phyloP scores from a whole-genome alignment of 2,329 filamentous ascomycete species.

The Fusarium buxicola region DNA sequence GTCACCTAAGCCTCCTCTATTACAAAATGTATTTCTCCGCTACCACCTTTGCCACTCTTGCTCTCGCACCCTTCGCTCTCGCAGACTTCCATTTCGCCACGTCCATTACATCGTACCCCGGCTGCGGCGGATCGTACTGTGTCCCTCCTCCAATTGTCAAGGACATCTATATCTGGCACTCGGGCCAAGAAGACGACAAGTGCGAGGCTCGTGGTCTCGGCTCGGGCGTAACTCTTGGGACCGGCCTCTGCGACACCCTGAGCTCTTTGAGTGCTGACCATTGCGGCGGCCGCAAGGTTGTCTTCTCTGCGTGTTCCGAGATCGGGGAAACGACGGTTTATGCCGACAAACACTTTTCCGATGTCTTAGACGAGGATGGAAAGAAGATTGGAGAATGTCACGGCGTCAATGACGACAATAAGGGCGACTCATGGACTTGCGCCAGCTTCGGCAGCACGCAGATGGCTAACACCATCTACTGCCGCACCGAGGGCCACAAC shows the following conservation, averaged over 20 bases:
- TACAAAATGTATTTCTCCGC: neutral
- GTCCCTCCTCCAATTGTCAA: neutral
- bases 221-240: neutral
- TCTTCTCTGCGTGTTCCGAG: neutral
- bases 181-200: neutral
- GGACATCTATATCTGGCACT: neutral
- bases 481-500: neutral
- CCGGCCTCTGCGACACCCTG: neutral
- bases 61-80: neutral
- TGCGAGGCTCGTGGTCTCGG: neutral
- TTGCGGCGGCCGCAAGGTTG: neutral
- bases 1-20: too few species aligned
- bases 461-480: neutral
- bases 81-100: neutral
- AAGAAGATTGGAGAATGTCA: neutral
- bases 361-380: neutral
- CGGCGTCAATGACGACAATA: neutral
- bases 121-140: neutral
- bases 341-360: neutral
- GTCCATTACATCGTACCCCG: neutral
- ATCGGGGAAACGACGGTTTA: neutral
- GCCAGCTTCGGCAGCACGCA: neutral
- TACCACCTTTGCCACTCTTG: neutral
- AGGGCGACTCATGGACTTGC: neutral
- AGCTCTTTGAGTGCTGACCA: neutral